Evolutionary conservation across 164 flowering plant genomes (phyloP).

Genomic region (Dillenia turbinata): DNA sequence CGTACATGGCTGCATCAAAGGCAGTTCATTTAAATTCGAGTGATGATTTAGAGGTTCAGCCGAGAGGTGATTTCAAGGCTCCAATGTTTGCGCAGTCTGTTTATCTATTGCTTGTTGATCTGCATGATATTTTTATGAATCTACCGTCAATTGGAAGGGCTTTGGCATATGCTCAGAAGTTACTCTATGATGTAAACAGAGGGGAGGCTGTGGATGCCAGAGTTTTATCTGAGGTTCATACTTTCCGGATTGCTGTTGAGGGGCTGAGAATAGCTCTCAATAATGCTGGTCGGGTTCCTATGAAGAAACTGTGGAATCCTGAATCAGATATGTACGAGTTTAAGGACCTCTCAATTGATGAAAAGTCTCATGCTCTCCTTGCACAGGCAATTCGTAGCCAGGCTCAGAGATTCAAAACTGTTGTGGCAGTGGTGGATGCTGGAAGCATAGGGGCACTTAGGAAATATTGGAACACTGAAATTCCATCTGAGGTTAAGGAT

Average conservation of each 20-base stretch:
- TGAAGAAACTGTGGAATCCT: slow-evolving; percentile 17
- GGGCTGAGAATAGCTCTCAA: slow-evolving; percentile 72
- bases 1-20: slow-evolving; percentile 22
- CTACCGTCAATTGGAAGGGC: slow-evolving; percentile 67
- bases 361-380: slow-evolving; percentile 65
- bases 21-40: slow-evolving; percentile 12
- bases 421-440: slow-evolving; percentile 85
- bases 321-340: slow-evolving; percentile 27
- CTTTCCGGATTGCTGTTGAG: slow-evolving; percentile 78
- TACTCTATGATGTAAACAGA: slow-evolving; percentile 58
- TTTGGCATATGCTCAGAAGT: slow-evolving; percentile 64
- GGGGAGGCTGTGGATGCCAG: slow-evolving; percentile 57
- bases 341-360: slow-evolving; percentile 54
- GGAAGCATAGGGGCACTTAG: slow-evolving; percentile 71
- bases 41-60: slow-evolving; percentile 24
- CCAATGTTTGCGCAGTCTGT: slow-evolving; percentile 77
- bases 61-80: slow-evolving; percentile 32
- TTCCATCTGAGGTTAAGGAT: slow-evolving; percentile 62
- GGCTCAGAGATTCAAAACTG: slow-evolving; percentile 53
- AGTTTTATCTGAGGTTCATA: slow-evolving; percentile 55
- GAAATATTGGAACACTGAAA: slow-evolving; percentile 70
- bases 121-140: slow-evolving; percentile 59
- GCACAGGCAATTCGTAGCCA: slow-evolving; percentile 69
- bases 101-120: slow-evolving; percentile 61
- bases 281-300: slow-evolving; percentile 50